Percentiles rank a stretch among this genome's conserved stretches.
Evolutionary conservation across 768 basidiomycete species (phyloP).

Genomic region (Pulveroboletus frians): DNA sequence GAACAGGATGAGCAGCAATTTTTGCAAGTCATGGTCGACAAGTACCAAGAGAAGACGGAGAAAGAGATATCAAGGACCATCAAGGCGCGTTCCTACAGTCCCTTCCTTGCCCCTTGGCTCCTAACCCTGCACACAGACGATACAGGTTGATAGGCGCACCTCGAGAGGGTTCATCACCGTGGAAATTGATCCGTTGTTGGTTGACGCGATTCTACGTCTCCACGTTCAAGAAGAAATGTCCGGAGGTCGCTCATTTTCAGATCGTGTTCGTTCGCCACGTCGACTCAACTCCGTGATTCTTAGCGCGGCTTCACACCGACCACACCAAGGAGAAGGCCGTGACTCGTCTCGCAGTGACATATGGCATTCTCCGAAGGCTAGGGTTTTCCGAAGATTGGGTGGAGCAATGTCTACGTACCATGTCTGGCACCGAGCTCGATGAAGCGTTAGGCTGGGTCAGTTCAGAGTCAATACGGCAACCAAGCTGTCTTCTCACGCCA

Average conservation of each 20-base stretch:
- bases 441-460: constrained; percentile 89
- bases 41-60: constrained; percentile 81
- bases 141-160: constrained; percentile 77
- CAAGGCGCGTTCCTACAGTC: constrained; percentile 46
- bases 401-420: constrained; percentile 61
- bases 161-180: constrained; percentile 58
- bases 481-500: constrained; percentile 5
- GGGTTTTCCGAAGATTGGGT: constrained; percentile 70
- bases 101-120: not conserved
- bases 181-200: constrained; percentile 54
- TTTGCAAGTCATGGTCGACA: constrained; percentile 73
- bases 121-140: constrained; percentile 36
- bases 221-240: constrained; percentile 35
- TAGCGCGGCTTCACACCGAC: constrained; percentile 31
- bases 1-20: constrained; percentile 47
- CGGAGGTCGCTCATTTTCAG: constrained; percentile 21
- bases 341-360: constrained; percentile 68
- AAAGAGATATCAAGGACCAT: constrained; percentile 70
- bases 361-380: constrained; percentile 72
- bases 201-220: constrained; percentile 56
- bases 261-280: not conserved
- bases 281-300: constrained; percentile 1
- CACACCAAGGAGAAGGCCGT: constrained; percentile 69
- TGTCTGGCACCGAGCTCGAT: constrained; percentile 71
- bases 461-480: not conserved